Conservation (phyloP, 2,329 filamentous ascomycete genomes). For the Ascochyta pisi region DNA sequence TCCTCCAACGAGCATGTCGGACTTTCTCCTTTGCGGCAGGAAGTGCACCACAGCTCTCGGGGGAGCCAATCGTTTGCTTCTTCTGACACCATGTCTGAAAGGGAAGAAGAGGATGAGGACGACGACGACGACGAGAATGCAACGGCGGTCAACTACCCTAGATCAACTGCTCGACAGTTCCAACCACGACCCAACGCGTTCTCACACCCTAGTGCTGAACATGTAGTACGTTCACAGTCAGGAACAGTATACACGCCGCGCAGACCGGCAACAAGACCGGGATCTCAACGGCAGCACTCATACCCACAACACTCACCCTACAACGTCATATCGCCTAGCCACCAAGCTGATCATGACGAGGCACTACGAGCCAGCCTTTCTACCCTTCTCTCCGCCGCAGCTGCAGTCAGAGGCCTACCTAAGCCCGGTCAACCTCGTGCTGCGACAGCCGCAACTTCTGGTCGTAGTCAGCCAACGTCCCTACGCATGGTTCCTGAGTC, state of each 20-base stretch:
- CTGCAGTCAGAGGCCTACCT: constrained; percentile 81
- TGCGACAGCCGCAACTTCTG: constrained; percentile 43
- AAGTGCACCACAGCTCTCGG: constrained; percentile 35
- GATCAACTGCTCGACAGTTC: constrained; percentile 65
- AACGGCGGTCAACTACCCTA: constrained; percentile 75
- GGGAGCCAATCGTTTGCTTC: constrained; percentile 42
- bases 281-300: constrained; percentile 49
- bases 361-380: constrained; percentile 92
- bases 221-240: constrained; percentile 49
- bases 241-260: constrained; percentile 58
- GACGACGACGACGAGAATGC: constrained; percentile 83
- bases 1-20: constrained; percentile 67
- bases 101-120: constrained; percentile 53
- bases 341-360: constrained; percentile 89
- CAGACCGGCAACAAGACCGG: constrained; percentile 37
- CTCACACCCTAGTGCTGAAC: constrained; percentile 73
- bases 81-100: constrained; percentile 48
- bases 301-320: constrained; percentile 62
- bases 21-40: constrained; percentile 44
- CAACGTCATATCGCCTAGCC: constrained; percentile 74
- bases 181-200: constrained; percentile 92
- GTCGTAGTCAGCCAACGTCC: constrained; percentile 57
- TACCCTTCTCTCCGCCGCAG: constrained; percentile 91
- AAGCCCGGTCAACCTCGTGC: constrained; percentile 60
- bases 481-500: constrained; percentile 68